Evolutionary conservation across 2,329 filamentous ascomycete species (phyloP), one percentile per base, ranked within the genome.

Genomic region (Ophiosphaerella narmari): DNA sequence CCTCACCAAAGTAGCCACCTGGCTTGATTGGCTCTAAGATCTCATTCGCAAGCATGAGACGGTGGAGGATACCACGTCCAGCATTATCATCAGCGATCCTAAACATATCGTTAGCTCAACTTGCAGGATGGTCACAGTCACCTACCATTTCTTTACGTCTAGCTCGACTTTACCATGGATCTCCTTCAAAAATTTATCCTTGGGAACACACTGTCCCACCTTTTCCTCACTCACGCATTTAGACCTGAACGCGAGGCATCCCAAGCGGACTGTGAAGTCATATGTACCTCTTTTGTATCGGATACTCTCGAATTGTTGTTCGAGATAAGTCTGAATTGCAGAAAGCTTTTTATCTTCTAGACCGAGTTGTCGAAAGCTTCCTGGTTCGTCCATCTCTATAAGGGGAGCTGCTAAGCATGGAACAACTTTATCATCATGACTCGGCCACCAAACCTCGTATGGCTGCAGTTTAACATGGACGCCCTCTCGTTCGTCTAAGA

Each of bases 361-460:
- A 3, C 36, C 39, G 11, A 59, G 48, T 12, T 53, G 36, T 14
- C 67, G 62, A 39, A 66, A 71, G 7, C 38, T 54, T 29, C 63
- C 65, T 5, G 58, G 48, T 7, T 54, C 39, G 12, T 62, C 44
- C 55, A 65, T 67, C 36, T 29, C 26, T 7, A 66, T 59, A 0
- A 32, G 34, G 9, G 54, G 45, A 4, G 50, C 21, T 6, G 62
- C 2, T 2, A 70, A 53, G 7, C 52, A 60, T 35, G 68, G 67
- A 7, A 64, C 54, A 14, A 69, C 40, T 3, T 14, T 46, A n/a
- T 64, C 52, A 7, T 33, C 24, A 5, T 33, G 39, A 14, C 52
- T 47, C 0, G 69, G 69, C 67, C 67, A 70, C 69, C 67, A 70
- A 2, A 29, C 8, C 0, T 59, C 55, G n/a, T 55, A 51, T 39